These are phyloP conservation scores for Phaeotremella skinneri DNA, from an alignment of 768 basidiomycete genomes.

Conservation along the genomic window DNA sequence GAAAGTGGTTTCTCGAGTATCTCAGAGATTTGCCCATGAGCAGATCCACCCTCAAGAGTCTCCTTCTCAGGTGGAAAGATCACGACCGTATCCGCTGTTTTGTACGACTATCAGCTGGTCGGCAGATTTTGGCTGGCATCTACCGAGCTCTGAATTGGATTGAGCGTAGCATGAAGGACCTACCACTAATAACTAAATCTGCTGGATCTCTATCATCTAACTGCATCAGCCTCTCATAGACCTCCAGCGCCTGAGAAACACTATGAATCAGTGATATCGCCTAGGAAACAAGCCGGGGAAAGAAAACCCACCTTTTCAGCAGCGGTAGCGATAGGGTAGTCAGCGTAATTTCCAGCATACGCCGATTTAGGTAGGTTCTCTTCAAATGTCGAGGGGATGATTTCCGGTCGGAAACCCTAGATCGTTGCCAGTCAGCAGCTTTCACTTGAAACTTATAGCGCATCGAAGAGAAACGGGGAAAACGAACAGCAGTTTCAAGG, in stretches of 20 bases:
- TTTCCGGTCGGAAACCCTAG: constrained; percentile 66
- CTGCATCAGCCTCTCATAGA: constrained; percentile 71
- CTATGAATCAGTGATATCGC: not conserved
- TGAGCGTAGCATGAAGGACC: too few species aligned
- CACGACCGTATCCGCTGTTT: constrained; percentile 90
- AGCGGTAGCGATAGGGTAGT: constrained; percentile 72
- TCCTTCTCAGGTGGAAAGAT: constrained; percentile 61
- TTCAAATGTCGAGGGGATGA: constrained; percentile 72
- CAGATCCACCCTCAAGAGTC: constrained; percentile 22
- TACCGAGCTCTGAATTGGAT: not conserved
- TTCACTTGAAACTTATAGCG: not conserved
- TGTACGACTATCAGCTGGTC: not conserved
- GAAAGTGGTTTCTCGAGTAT: constrained; percentile 82
- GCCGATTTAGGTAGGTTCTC: constrained; percentile 69
- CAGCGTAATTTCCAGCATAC: constrained; percentile 65
- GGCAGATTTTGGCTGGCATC: not conserved
- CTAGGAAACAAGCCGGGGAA: not conserved
- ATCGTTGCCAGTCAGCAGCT: not conserved
- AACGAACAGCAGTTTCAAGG: constrained; percentile 69
- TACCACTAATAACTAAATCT: constrained; percentile 76
- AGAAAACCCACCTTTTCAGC: constrained; percentile 58
- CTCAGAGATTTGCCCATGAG: constrained; percentile 59
- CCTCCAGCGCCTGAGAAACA: constrained; percentile 65
- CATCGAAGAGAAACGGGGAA: not conserved
- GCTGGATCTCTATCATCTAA: constrained; percentile 64